Evolutionary conservation across 805 yeast species (phyloP).

Genomic region (Cyberlindnera misumaiensis): DNA sequence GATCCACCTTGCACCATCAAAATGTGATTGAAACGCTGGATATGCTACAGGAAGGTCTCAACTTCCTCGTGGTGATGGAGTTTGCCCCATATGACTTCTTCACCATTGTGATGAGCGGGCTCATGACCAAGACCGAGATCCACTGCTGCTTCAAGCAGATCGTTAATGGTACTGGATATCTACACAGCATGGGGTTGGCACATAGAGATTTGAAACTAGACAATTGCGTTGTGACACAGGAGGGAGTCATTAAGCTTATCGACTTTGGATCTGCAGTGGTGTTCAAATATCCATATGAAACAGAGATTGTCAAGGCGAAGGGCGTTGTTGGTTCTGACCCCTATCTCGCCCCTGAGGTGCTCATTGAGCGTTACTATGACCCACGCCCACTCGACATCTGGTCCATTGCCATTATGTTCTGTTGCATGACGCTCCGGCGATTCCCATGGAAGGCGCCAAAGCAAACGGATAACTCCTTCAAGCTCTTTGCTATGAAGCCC

Average conservation of each 20-base stretch:
- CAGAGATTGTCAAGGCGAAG: constrained; percentile 53
- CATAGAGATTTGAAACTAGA: constrained; percentile 91
- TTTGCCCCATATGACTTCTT: constrained; percentile 89
- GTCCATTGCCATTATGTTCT: constrained; percentile 88
- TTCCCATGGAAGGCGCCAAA: constrained; percentile 98
- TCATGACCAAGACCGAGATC: constrained; percentile 63
- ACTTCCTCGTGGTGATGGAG: constrained; percentile 80
- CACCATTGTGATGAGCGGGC: constrained; percentile 85
- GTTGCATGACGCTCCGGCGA: constrained; percentile 80
- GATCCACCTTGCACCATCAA: constrained; percentile 69
- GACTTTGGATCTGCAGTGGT: constrained; percentile 93
- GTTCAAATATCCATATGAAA: constrained; percentile 59
- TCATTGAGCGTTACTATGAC: constrained; percentile 55
- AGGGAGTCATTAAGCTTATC: constrained; percentile 77
- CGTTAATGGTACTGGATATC: constrained; percentile 61
- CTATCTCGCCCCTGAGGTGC: constrained; percentile 88
- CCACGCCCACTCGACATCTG: constrained; percentile 87
- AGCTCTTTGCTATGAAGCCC: constrained; percentile 48
- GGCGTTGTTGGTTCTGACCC: constrained; percentile 97
- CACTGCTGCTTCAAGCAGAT: constrained; percentile 82
- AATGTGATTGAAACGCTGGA: constrained; percentile 80
- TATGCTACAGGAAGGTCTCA: constrained; percentile 59
- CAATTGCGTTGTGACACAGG: constrained; percentile 75
- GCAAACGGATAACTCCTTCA: constrained; percentile 63
- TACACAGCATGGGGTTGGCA: constrained; percentile 80